These are phyloP conservation scores for Oidium heveae DNA, from an alignment of 2,329 filamentous ascomycete genomes.

Conservation along the genomic window DNA sequence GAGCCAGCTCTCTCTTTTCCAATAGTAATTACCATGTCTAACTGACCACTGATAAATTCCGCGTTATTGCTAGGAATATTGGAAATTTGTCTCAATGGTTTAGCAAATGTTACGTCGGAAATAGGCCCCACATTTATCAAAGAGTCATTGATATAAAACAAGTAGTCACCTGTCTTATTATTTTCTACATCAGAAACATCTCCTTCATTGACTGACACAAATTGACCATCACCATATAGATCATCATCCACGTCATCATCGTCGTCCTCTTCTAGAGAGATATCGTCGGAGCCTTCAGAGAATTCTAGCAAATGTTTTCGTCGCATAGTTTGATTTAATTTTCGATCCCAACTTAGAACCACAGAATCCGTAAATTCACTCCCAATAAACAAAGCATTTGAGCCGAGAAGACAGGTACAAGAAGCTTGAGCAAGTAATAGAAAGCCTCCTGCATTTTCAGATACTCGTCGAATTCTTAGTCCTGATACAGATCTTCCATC, in stretches of 20 bases:
- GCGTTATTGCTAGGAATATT: constrained; percentile 20
- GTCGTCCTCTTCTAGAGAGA: constrained; percentile 19
- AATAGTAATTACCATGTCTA: constrained; percentile 33
- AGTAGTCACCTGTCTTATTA: constrained; percentile 34
- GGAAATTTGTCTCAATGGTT: constrained; percentile 20
- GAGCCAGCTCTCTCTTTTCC: constrained; percentile 42
- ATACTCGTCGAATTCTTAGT: constrained; percentile 43
- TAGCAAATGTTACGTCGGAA: constrained; percentile 46
- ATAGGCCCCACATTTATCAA: constrained; percentile 61
- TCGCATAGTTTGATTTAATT: constrained; percentile 32
- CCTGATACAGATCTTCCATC: constrained; percentile 83
- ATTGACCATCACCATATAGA: constrained; percentile 33
- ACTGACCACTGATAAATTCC: constrained; percentile 25
- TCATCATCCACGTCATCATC: constrained; percentile 28
- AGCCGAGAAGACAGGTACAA: constrained; percentile 42
- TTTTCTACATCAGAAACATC: constrained; percentile 14
- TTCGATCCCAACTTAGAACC: constrained; percentile 55
- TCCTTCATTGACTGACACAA: constrained; percentile 14
- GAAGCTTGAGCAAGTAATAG: constrained; percentile 37
- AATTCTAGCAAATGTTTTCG: constrained; percentile 34
- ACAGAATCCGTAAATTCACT: constrained; percentile 64
- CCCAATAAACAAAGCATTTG: constrained; percentile 54
- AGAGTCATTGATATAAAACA: constrained; percentile 52
- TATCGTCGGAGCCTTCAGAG: constrained; percentile 30
- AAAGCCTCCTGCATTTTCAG: constrained; percentile 33